phyloP scores from a whole-genome alignment of 2,329 filamentous ascomycete species.

The Venturiaceae sp. region DNA sequence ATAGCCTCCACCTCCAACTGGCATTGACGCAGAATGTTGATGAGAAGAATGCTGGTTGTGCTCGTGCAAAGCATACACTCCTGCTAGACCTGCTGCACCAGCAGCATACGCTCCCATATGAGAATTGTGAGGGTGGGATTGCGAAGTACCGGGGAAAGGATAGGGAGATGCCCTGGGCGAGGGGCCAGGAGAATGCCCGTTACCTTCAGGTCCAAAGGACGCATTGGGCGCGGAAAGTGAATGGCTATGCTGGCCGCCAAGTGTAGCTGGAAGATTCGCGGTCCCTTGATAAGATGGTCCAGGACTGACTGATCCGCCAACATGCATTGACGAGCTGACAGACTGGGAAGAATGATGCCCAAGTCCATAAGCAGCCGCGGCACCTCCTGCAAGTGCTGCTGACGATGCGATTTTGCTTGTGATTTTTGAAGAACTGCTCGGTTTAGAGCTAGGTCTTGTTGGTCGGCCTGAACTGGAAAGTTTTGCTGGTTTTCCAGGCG shows the following conservation, averaged over 20 bases:
- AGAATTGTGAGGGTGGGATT: constrained; percentile 30
- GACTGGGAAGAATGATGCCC: constrained; percentile 19
- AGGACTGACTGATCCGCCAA: background rate
- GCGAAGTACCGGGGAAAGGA: constrained; percentile 19
- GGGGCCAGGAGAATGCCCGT: background rate
- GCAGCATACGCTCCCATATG: constrained; percentile 35
- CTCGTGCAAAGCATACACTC: constrained; percentile 29
- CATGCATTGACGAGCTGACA: background rate
- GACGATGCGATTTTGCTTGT: constrained; percentile 23
- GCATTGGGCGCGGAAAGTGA: constrained; percentile 14
- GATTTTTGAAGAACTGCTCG: constrained; percentile 15
- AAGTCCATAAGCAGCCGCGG: constrained; percentile 32
- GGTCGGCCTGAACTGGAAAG: constrained; percentile 2
- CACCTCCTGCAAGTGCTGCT: constrained; percentile 26
- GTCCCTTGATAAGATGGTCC: background rate
- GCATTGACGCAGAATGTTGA: constrained; percentile 2
- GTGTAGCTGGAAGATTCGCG: background rate
- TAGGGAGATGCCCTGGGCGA: background rate
- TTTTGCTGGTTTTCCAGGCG: constrained; percentile 8
- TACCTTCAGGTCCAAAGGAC: background rate
- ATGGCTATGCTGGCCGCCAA: constrained; percentile 8
- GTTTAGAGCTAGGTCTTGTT: constrained; percentile 14
- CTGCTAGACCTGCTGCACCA: constrained; percentile 35
- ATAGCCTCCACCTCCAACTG: background rate
- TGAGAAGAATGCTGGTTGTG: constrained; percentile 11